These are phyloP conservation scores for Penicillium dipodomyicola DNA, from an alignment of 495 filamentous ascomycete species.

Conservation along the genomic window DNA sequence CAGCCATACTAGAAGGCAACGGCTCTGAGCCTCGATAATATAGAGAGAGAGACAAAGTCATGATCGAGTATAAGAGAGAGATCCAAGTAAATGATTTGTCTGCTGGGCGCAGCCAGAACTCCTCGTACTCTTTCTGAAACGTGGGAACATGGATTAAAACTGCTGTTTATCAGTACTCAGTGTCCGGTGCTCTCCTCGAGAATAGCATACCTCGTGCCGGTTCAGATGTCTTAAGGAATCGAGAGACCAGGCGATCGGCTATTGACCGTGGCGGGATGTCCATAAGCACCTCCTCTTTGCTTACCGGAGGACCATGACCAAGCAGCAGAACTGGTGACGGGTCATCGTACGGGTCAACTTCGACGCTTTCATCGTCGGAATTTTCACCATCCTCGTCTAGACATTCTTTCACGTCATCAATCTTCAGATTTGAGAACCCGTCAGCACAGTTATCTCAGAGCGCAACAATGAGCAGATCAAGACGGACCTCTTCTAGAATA, in stretches of 20 bases:
- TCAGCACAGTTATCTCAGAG: background rate
- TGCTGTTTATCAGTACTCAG: conserved; percentile 12
- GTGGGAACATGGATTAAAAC: conserved; percentile 46
- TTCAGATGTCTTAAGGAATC: conserved; percentile 46
- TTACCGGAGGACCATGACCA: conserved; percentile 32
- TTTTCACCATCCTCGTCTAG: conserved; percentile 27
- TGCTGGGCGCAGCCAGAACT: conserved; percentile 37
- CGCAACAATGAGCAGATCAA: background rate
- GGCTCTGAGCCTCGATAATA: conserved; percentile 32
- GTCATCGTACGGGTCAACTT: conserved; percentile 22
- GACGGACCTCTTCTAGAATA: conserved; percentile 50
- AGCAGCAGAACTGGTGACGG: conserved; percentile 41
- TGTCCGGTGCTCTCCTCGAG: background rate
- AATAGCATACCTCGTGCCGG: conserved; percentile 36
- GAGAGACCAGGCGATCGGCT: conserved; percentile 45
- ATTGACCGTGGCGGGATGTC: conserved; percentile 43
- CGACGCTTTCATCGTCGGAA: conserved; percentile 27
- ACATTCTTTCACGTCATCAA: conserved; percentile 34
- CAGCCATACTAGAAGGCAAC: conserved; percentile 19
- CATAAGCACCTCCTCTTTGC: conserved; percentile 38
- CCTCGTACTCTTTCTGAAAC: conserved; percentile 41
- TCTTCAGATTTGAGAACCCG: conserved; percentile 27
- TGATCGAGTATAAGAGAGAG: conserved; percentile 34
- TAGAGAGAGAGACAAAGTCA: conserved; percentile 33
- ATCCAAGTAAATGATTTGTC: conserved; percentile 39